Evolutionary conservation across 106 monocot species (phyloP), one percentile per base, ranked within the genome.

Genomic region (Vanilla planifolia): DNA sequence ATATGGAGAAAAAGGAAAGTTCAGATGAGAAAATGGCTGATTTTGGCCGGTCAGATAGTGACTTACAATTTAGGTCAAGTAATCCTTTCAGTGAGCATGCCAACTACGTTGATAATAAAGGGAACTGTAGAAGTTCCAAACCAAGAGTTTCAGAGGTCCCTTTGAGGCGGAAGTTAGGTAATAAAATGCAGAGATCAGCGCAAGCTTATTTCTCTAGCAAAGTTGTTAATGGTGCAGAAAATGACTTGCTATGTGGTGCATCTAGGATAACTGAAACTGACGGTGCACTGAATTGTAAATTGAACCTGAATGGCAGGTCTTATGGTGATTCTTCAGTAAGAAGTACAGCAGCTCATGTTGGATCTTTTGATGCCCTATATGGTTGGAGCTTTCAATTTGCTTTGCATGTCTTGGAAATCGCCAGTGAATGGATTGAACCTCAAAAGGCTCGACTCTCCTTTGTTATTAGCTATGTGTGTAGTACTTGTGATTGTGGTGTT

Each of bases 391-490:
- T 85, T 52, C 58, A 72, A 69, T 33, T 43, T 56, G 63, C 69
- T 59, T 28, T 72, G n/a, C 59, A 71, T 71, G 50, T 77, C 8
- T 26, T 83, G 6, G 48, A 51, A 77, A 64, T 47, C 35, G 73
- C 64, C 5, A 75, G 72, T 40, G 69, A 30, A 71, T 84, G 80
- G 83, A 7, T 80, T 26, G 80, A 81, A 33, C 74, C 60, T 47
- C 89, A 76, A 60, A 85, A 80, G 43, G 86, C 94, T 63, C 57
- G 66, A 17, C n/a, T 89, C 26, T 65, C 40, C 55, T 51, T 24
- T 59, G 69, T 70, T 6, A 67, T 60, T 50, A 35, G 43, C 24
- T 26, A 57, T 39, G 62, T 85, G 1, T 34, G 9, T 34, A 61
- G 67, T 15, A 70, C 58, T 20, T 59, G 60, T 69, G 70, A 62